phyloP scores from a whole-genome alignment of 208 protist species.

The Leishmania turanica region DNA sequence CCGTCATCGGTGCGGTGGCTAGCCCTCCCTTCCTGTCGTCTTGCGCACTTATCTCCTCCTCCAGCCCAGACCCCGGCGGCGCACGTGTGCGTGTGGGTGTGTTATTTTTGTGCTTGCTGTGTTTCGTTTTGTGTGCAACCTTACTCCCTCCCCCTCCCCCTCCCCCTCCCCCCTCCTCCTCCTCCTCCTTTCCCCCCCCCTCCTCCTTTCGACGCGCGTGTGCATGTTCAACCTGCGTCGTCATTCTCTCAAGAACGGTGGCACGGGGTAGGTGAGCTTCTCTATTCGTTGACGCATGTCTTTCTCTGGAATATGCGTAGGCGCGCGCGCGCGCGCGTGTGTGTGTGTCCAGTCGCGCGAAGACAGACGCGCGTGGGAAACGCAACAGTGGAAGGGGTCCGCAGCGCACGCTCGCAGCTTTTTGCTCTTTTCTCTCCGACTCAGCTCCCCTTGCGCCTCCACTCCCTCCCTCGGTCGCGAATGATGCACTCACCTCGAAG shows the following conservation, averaged over 20 bases:
- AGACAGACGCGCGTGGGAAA: background rate
- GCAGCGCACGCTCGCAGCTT: background rate
- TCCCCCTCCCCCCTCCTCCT: background rate
- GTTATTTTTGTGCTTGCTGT: background rate
- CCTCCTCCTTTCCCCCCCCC: background rate
- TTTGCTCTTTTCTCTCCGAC: background rate
- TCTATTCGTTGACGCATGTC: background rate
- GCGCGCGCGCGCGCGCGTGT: background rate
- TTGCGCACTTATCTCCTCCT: too few species aligned
- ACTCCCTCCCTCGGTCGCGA: background rate
- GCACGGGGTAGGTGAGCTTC: background rate
- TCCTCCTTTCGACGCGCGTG: background rate
- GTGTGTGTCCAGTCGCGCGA: background rate
- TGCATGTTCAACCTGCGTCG: background rate
- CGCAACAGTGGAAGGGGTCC: background rate
- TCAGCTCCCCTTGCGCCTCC: background rate
- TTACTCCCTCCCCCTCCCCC: background rate
- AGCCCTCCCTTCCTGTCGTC: too few species aligned
- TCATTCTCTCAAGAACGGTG: background rate
- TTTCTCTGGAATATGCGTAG: background rate
- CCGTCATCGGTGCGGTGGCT: too few species aligned
- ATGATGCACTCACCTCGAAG: background rate
- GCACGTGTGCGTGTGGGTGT: background rate
- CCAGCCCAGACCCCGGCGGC: too few species aligned
- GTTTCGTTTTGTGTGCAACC: background rate